Evolutionary conservation across 2,329 filamentous ascomycete genomes (phyloP).

Genomic region (Phyllosticta citrichinensis): DNA sequence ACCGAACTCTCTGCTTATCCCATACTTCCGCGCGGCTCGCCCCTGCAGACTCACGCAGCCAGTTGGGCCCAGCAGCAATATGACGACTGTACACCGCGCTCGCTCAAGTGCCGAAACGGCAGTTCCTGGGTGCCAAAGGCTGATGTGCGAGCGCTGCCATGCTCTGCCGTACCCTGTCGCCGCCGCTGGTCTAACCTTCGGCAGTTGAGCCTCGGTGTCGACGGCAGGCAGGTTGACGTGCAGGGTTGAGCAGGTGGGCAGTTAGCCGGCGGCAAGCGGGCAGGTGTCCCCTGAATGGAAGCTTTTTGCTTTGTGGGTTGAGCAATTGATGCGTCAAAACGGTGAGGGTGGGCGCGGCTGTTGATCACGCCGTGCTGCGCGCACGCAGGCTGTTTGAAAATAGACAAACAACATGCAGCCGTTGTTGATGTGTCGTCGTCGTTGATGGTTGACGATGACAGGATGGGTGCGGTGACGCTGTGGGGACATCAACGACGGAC

Average conservation of each 20-base stretch:
- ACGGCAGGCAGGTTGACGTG: no score
- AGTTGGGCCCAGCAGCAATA: neutral
- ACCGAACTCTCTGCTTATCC: neutral
- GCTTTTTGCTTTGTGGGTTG: neutral
- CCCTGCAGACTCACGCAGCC: neutral
- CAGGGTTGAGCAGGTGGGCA: neutral
- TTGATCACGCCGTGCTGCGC: neutral
- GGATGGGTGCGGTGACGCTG: no score
- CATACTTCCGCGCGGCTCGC: neutral
- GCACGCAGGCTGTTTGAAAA: no score
- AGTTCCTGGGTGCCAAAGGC: neutral
- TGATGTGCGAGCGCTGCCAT: conserved; percentile 2
- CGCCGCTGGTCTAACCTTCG: neutral
- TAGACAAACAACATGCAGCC: neutral
- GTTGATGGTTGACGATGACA: neutral
- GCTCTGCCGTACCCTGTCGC: neutral
- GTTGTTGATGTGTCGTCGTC: neutral
- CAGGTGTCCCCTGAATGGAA: neutral
- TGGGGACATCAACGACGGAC: neutral
- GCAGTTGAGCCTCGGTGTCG: conserved; percentile 7
- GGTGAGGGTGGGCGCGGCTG: neutral
- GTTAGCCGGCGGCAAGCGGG: neutral
- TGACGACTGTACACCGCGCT: neutral
- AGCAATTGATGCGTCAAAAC: neutral
- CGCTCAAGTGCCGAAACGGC: neutral